Evolutionary conservation across 2,329 filamentous ascomycete species (phyloP).

Genomic region (Penicillium sp.): DNA sequence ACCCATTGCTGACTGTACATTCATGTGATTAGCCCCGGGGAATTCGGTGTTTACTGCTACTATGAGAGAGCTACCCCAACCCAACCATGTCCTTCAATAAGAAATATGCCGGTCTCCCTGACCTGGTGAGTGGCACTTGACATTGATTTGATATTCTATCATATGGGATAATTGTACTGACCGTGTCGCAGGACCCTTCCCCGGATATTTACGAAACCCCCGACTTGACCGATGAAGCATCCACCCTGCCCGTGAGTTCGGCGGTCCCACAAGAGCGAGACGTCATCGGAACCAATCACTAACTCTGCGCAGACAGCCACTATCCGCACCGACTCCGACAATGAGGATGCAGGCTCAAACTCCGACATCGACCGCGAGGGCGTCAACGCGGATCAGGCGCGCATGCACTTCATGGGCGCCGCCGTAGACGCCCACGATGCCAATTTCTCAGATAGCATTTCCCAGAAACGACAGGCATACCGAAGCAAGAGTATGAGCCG

Average conservation of each 20-base stretch:
- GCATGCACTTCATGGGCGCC: conserved; percentile 71
- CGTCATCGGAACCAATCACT: conserved; percentile 30
- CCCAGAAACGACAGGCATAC: conserved; percentile 78
- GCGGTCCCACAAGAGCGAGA: background rate
- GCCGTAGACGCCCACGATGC: conserved; percentile 72
- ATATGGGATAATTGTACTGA: background rate
- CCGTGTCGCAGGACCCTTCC: conserved; percentile 66
- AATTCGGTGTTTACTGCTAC: conserved; percentile 14
- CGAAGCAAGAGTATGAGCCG: conserved; percentile 57
- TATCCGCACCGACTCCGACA: conserved; percentile 56
- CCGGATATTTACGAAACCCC: conserved; percentile 97
- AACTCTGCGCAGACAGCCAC: conserved; percentile 51
- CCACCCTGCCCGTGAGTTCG: conserved; percentile 68
- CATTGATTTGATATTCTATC: background rate
- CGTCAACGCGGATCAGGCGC: conserved; percentile 73
- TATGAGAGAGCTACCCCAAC: conserved; percentile 10
- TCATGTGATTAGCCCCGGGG: conserved; percentile 3
- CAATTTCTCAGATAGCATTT: conserved; percentile 87
- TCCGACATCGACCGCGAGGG: conserved; percentile 71
- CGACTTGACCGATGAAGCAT: conserved; percentile 83
- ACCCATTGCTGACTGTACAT: conserved; percentile 14
- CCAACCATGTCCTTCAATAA: conserved; percentile 65
- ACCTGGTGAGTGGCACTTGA: conserved; percentile 58
- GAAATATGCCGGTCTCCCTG: conserved; percentile 78
- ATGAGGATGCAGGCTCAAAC: conserved; percentile 52